Evolutionary conservation across 495 filamentous ascomycete species (phyloP).

Genomic region (Penicillium dipodomyicola): DNA sequence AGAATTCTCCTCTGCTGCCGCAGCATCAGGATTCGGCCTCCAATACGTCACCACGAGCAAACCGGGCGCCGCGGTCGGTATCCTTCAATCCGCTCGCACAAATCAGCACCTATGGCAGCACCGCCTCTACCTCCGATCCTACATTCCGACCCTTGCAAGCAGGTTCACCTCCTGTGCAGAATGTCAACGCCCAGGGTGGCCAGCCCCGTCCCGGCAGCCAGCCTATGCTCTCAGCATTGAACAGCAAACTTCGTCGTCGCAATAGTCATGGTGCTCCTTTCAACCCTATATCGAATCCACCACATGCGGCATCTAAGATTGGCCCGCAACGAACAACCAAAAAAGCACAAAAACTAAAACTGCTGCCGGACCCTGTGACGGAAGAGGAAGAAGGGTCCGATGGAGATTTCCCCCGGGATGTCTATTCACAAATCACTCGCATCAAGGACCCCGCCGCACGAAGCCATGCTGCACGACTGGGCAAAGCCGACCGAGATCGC

Average conservation of each 20-base stretch:
- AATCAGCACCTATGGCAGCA: slow-evolving; percentile 54
- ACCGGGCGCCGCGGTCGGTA: slow-evolving; percentile 55
- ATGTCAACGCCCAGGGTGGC: slow-evolving; percentile 31
- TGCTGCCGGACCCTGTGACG: slow-evolving; percentile 84
- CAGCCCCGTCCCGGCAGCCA: slow-evolving; percentile 45
- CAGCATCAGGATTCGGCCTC: slow-evolving; percentile 36
- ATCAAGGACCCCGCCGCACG: slow-evolving; percentile 96
- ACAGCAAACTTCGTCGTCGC: slow-evolving; percentile 79
- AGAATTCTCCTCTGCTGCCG: slow-evolving; percentile 49
- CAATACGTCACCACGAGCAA: slow-evolving; percentile 42
- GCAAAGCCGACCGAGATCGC: slow-evolving; percentile 85
- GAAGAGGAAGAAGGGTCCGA: slow-evolving; percentile 65
- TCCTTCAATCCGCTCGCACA: slow-evolving; percentile 68
- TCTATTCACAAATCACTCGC: slow-evolving; percentile 90
- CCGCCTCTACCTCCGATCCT: slow-evolving; percentile 40
- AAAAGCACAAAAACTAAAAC: slow-evolving; percentile 92
- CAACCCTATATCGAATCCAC: slow-evolving; percentile 38
- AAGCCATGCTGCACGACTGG: slow-evolving; percentile 86
- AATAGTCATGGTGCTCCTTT: slow-evolving; percentile 75
- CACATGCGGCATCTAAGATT: slow-evolving; percentile 65
- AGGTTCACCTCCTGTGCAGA: slow-evolving; percentile 38
- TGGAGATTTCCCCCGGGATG: slow-evolving; percentile 89
- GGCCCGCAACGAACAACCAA: slow-evolving; percentile 93
- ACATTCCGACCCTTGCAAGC: slow-evolving; percentile 44
- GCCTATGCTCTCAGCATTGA: slow-evolving; percentile 76